Conservation (phyloP, 2,329 filamentous ascomycete genomes). For the Tolypocladium pustulatum region DNA sequence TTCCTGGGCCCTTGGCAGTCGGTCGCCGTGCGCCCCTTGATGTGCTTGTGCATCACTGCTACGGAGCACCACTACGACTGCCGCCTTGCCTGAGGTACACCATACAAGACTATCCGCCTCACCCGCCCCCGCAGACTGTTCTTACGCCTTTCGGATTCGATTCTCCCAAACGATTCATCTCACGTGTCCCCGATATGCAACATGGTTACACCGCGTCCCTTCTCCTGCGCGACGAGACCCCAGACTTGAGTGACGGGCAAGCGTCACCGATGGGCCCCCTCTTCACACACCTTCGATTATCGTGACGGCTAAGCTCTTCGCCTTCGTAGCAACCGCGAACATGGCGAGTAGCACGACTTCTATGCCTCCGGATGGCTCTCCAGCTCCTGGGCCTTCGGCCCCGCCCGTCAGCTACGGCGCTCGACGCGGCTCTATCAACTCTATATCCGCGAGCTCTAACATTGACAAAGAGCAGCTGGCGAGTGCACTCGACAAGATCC, state of each 20-base stretch:
- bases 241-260: slow-evolving; percentile 3
- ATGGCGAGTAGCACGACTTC: slow-evolving; percentile 20
- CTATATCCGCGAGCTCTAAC: slow-evolving; percentile 27
- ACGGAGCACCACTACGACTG: not conserved
- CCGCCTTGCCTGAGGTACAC: not conserved
- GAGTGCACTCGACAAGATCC: slow-evolving; percentile 75
- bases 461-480: slow-evolving; percentile 64
- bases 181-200: not conserved
- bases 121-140: not conserved
- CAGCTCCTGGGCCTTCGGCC: slow-evolving; percentile 13
- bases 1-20: not conserved
- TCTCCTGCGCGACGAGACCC: not conserved
- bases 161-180: not conserved
- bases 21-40: not conserved
- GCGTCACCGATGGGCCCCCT: not conserved
- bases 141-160: not conserved
- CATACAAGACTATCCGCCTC: not conserved
- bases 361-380: slow-evolving; percentile 18
- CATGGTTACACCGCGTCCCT: slow-evolving; percentile 4
- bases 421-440: slow-evolving; percentile 28
- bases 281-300: not conserved
- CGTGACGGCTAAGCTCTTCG: not conserved
- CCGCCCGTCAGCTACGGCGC: slow-evolving; percentile 21
- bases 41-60: not conserved
- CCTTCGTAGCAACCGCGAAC: slow-evolving; percentile 6